A percentile compares a stretch with the other conserved stretches of the same genome.
Conservation (phyloP, 2,329 filamentous ascomycete genomes). For the Diaporthe destruens region DNA sequence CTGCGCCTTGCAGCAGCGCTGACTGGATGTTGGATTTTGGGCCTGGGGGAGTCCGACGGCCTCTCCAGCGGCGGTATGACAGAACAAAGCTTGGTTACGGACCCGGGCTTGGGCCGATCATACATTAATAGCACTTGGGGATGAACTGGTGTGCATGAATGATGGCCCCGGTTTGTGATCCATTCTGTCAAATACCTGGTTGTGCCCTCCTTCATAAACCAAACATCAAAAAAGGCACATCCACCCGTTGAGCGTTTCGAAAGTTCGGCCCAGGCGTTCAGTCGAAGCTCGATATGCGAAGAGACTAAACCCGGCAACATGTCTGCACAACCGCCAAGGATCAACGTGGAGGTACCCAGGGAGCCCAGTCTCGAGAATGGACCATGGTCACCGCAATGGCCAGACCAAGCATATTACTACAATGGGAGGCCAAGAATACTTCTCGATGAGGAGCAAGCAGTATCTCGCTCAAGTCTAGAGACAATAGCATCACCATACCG, state of each 20-base stretch:
- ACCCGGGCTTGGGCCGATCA: background rate
- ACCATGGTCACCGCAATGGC: slow-evolving; percentile 2
- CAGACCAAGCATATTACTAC: slow-evolving; percentile 2
- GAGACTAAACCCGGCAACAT: background rate
- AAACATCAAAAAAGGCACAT: background rate
- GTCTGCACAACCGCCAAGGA: slow-evolving; percentile 12
- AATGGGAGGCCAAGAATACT: slow-evolving; percentile 1
- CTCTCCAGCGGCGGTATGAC: background rate
- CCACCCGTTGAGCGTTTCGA: background rate
- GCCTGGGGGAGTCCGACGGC: slow-evolving; percentile 27
- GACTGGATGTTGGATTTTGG: slow-evolving; percentile 18
- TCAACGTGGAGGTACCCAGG: slow-evolving; percentile 15
- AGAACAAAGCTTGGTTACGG: slow-evolving; percentile 16
- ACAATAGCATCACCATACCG: slow-evolving; percentile 7
- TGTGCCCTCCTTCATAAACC: background rate
- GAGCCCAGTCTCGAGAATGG: slow-evolving; percentile 17
- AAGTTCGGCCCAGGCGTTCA: background rate
- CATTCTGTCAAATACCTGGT: background rate
- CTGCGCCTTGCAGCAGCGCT: slow-evolving; percentile 17
- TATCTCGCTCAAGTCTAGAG: background rate
- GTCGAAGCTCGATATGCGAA: background rate
- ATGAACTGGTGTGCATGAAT: background rate
- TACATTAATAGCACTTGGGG: slow-evolving; percentile 1
- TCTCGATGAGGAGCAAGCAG: slow-evolving; percentile 4
- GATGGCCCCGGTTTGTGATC: background rate